These are phyloP conservation scores for Scenedesmus sp. DNA, from an alignment of 163 green algal species.

Conservation along the genomic window DNA sequence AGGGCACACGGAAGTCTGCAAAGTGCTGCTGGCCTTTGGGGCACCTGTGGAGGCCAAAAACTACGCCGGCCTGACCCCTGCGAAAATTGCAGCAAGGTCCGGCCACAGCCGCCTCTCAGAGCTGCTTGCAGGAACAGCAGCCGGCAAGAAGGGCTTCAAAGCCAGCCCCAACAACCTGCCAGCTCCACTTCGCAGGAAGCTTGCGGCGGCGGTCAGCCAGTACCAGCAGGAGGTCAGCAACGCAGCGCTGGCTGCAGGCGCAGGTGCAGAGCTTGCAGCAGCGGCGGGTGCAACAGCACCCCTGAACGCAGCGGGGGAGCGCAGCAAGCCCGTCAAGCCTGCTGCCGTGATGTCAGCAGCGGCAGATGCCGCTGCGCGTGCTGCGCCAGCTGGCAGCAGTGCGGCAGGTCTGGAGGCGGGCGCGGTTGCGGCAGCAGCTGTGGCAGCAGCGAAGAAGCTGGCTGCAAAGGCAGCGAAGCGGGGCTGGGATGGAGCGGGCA, in stretches of 20 bases:
- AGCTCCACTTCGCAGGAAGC: not conserved
- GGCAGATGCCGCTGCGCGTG: not conserved
- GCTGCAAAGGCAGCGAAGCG: conserved; percentile 3
- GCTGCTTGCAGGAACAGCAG: not conserved
- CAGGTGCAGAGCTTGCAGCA: not conserved
- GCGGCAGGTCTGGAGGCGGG: not conserved
- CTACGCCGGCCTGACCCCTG: not conserved
- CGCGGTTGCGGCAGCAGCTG: not conserved
- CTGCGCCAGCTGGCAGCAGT: not conserved
- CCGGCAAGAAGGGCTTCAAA: not conserved
- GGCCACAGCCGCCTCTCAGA: not conserved
- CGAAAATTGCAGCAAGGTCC: not conserved
- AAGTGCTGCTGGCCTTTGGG: conserved; percentile 44
- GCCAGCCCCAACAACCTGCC: not conserved
- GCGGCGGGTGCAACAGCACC: not conserved
- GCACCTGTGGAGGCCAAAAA: not conserved
- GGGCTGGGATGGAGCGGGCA: conserved; percentile 31
- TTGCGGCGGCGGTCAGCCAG: not conserved
- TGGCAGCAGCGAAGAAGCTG: conserved; percentile 12
- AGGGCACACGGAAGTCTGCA: not conserved
- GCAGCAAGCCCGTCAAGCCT: not conserved
- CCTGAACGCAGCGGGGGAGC: not conserved
- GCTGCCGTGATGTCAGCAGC: not conserved
- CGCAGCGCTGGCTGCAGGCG: not conserved
- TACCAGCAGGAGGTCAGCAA: not conserved